phyloP scores from a whole-genome alignment of 2,329 filamentous ascomycete species.

The Thielaviopsis ethacetica region DNA sequence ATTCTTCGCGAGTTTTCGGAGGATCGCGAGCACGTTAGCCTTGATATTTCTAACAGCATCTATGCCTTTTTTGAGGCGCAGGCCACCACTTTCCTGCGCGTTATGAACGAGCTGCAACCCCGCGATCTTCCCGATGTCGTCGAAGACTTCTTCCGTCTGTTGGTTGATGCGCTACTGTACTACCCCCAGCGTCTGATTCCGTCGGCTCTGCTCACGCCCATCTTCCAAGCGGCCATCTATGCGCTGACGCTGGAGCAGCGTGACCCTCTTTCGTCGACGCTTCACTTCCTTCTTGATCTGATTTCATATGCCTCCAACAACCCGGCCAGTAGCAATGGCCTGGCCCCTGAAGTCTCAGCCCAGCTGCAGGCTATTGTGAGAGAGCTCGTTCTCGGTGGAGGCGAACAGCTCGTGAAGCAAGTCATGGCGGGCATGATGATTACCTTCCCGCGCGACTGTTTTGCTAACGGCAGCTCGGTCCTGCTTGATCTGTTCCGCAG shows the following conservation, averaged over 20 bases:
- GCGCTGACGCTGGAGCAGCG: conserved; percentile 79
- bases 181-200: conserved; percentile 73
- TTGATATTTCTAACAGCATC: conserved; percentile 68
- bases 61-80: conserved; percentile 93
- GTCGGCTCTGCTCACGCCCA: conserved; percentile 62
- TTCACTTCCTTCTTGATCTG: conserved; percentile 86
- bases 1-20: conserved; percentile 93
- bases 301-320: conserved; percentile 75
- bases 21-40: conserved; percentile 69
- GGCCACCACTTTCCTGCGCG: conserved; percentile 73
- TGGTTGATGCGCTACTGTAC: conserved; percentile 82
- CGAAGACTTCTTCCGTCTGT: conserved; percentile 89
- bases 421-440: conserved; percentile 98
- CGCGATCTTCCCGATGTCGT: conserved; percentile 68
- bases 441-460: conserved; percentile 88
- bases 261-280: conserved; percentile 75
- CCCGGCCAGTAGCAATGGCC: conserved; percentile 42
- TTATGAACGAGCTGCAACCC: conserved; percentile 67
- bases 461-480: conserved; percentile 87
- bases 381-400: conserved; percentile 51
- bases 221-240: conserved; percentile 75
- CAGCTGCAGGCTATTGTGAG: conserved; percentile 61
- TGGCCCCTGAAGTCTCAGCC: conserved; percentile 41
- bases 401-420: conserved; percentile 68
- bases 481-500: conserved; percentile 79